Evolutionary conservation across 345 rosid genomes (phyloP), one percentile per base, ranked within the genome.

Genomic region (Stellera chamaejasme): DNA sequence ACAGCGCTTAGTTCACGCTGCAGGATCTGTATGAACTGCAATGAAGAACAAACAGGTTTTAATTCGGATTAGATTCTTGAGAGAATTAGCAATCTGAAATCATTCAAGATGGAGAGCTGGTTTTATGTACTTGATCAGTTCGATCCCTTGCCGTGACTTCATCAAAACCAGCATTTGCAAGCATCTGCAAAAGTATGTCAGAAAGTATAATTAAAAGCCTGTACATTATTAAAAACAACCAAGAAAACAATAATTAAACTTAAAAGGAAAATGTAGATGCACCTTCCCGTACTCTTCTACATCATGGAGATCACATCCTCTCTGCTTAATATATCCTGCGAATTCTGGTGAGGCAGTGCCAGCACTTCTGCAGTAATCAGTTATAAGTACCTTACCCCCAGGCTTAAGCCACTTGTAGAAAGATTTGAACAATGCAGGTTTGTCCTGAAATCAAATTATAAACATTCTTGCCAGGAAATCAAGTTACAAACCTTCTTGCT

Each of bases 381-480:
- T 87, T n/a, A 89, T 87, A 23, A 93, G 99, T 69, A 93, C 78
- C 74, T 69, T 93, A 10, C 99, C 99, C 62, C 99, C 96, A 0
- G 95, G 95, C 76, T 87, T 93, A 80, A 90, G 62, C 96, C 99
- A 93, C 75, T 80, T 90, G 79, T 65, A 85, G 75, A 93, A 93
- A 51, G 90, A 83, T 64, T 72, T 82, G 69, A 93, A 90, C 47
- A 93, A 56, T 52, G 92, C 82, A 55, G 88, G 96, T 65, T 94
- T 94, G 77, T 94, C 99, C 99, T 87, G 81, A 66, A 66, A 58
- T 69, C 41, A 55, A 43, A 48, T 23, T 9, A 32, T 23, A 56
- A 16, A 44, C 16, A 3, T 55, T 10, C 23, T 13, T 14, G 14
- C 27, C 52, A 46, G 42, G 23, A 44, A 23, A 27, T 47, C 32